These are phyloP conservation scores for Fusarium torreyae DNA, from an alignment of 2,329 filamentous ascomycete species.

Conservation along the genomic window DNA sequence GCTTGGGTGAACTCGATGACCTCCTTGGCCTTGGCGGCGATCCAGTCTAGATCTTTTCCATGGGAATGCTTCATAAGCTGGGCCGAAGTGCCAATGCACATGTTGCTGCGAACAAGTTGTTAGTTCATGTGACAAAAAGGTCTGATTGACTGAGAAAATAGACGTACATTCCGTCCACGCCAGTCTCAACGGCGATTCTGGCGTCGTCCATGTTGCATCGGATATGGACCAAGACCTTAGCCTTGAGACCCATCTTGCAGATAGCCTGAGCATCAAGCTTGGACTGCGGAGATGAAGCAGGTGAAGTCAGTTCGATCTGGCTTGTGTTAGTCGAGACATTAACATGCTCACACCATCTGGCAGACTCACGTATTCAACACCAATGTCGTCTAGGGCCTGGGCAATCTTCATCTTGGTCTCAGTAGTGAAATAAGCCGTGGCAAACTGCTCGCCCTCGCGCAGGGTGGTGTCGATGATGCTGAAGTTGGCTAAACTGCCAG, in stretches of 20 bases:
- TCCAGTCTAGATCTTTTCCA: constrained; percentile 91
- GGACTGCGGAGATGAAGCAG: constrained; percentile 89
- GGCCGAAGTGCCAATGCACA: constrained; percentile 88
- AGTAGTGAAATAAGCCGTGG: constrained; percentile 84
- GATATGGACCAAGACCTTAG: constrained; percentile 55
- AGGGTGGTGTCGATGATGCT: constrained; percentile 48
- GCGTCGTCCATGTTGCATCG: constrained; percentile 65
- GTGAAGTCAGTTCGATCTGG: constrained; percentile 81
- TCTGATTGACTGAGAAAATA: too few species aligned
- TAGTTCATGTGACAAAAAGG: not conserved
- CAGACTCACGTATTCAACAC: constrained; percentile 47
- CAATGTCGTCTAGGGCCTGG: constrained; percentile 68
- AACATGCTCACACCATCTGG: rapidly evolving
- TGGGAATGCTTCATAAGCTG: constrained; percentile 89
- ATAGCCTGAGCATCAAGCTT: constrained; percentile 90
- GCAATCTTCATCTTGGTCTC: constrained; percentile 53
- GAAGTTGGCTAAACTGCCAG: constrained; percentile 42
- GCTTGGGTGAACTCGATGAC: constrained; percentile 53
- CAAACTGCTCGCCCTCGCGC: constrained; percentile 58
- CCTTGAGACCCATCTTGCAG: constrained; percentile 93
- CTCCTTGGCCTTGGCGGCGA: constrained; percentile 71
- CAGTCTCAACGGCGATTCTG: constrained; percentile 83
- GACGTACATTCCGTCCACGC: constrained; percentile 64
- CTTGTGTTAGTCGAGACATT: not conserved
- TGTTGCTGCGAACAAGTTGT: constrained; percentile 60